These are phyloP conservation scores for Lophiostoma macrostomum DNA, from an alignment of 495 filamentous ascomycete species.

Conservation along the genomic window DNA sequence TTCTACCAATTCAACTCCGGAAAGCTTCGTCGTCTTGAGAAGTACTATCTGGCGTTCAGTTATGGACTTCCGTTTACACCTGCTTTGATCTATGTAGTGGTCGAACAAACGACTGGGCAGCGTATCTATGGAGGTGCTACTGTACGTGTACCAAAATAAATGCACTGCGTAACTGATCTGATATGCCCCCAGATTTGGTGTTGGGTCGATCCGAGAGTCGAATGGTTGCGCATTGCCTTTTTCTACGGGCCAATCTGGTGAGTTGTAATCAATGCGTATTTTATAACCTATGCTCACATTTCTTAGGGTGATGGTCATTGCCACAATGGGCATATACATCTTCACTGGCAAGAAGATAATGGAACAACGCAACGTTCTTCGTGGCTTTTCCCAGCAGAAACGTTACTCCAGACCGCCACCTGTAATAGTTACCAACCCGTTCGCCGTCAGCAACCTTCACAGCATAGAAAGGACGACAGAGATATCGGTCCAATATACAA, in stretches of 20 bases:
- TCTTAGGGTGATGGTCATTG: constrained; percentile 49
- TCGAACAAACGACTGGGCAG: constrained; percentile 49
- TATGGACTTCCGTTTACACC: constrained; percentile 76
- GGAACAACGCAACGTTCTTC: constrained; percentile 48
- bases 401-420: constrained; percentile 33
- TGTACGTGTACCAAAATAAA: constrained; percentile 34
- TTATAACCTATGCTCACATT: neutral
- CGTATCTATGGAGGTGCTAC: constrained; percentile 73
- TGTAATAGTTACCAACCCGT: constrained; percentile 47
- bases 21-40: constrained; percentile 66
- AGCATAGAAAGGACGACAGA: constrained; percentile 56
- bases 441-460: constrained; percentile 38
- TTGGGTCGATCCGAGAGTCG: constrained; percentile 69
- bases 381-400: constrained; percentile 43
- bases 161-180: neutral
- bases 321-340: constrained; percentile 72
- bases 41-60: constrained; percentile 66
- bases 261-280: constrained; percentile 16
- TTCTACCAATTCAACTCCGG: constrained; percentile 70
- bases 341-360: constrained; percentile 71
- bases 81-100: constrained; percentile 64
- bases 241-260: constrained; percentile 87
- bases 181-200: constrained; percentile 64
- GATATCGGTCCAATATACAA: constrained; percentile 47
- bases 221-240: constrained; percentile 67